phyloP scores from a whole-genome alignment of 2,329 filamentous ascomycete genomes.

The Rutstroemia sp. region DNA sequence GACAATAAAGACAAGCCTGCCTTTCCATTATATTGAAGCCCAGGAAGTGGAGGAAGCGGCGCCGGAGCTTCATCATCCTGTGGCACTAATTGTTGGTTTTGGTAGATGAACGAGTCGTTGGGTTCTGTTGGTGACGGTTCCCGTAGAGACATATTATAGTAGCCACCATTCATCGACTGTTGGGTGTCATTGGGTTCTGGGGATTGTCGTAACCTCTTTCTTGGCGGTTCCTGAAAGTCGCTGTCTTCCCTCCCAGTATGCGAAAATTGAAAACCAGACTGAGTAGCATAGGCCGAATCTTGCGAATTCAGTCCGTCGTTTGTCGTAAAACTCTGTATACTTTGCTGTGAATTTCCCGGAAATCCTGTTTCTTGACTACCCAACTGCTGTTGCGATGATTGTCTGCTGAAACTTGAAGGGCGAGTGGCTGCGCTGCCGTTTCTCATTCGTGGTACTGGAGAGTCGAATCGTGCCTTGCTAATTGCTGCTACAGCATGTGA shows the following conservation, averaged over 20 bases:
- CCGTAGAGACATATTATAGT: conserved; percentile 51
- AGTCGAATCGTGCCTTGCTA: conserved; percentile 92
- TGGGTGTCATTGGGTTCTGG: conserved; percentile 38
- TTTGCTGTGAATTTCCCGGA: conserved; percentile 76
- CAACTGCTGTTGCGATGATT: conserved; percentile 61
- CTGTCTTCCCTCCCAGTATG: conserved; percentile 34
- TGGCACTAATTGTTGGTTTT: conserved; percentile 32
- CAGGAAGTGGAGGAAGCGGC: conserved; percentile 58
- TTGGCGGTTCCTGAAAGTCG: conserved; percentile 65
- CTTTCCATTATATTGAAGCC: conserved; percentile 58
- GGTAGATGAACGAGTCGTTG: conserved; percentile 70
- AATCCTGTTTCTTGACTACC: conserved; percentile 56
- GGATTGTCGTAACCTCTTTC: conserved; percentile 61
- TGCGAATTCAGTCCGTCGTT: conserved; percentile 60
- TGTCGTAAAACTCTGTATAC: conserved; percentile 62
- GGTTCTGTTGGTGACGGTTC: conserved; percentile 67
- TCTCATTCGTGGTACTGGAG: conserved; percentile 62
- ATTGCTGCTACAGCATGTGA: conserved; percentile 92
- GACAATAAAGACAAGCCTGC: conserved; percentile 68
- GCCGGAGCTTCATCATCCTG: conserved; percentile 47
- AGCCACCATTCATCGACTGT: conserved; percentile 20
- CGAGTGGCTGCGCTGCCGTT: conserved; percentile 54
- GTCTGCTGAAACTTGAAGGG: conserved; percentile 62
- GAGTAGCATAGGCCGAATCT: conserved; percentile 65
- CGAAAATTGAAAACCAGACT: conserved; percentile 30